These are phyloP conservation scores for Dryadomyces sulphureus DNA, from an alignment of 2,329 filamentous ascomycete genomes.

Conservation along the genomic window DNA sequence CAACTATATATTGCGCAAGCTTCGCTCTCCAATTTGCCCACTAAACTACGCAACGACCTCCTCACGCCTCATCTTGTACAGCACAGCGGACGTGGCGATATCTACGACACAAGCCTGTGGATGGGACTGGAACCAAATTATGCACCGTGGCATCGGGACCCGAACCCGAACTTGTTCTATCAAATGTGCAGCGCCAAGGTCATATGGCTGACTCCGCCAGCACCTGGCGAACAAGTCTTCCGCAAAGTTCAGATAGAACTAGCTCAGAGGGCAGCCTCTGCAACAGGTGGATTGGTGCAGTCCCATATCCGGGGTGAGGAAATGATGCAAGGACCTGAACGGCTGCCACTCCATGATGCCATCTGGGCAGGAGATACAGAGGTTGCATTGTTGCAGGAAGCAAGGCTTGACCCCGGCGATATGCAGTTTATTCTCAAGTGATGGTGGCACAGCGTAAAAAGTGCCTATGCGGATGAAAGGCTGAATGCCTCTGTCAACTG, in stretches of 20 bases:
- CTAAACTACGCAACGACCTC: constrained; percentile 45
- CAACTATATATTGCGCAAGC: constrained; percentile 81
- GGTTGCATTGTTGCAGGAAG: constrained; percentile 26
- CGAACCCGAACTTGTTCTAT: constrained; percentile 84
- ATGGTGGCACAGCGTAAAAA: constrained; percentile 78
- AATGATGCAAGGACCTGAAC: constrained; percentile 81
- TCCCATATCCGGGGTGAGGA: constrained; percentile 56
- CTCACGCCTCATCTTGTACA: constrained; percentile 51
- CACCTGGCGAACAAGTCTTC: constrained; percentile 50
- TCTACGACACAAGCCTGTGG: constrained; percentile 85
- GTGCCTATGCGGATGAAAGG: constrained; percentile 29
- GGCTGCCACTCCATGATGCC: constrained; percentile 45
- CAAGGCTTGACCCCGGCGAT: constrained; percentile 48
- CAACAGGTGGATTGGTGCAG: constrained; percentile 14
- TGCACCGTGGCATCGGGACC: constrained; percentile 82
- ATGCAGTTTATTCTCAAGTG: constrained; percentile 65
- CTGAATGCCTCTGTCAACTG: constrained; percentile 47
- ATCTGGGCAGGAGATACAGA: constrained; percentile 44
- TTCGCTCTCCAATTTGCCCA: constrained; percentile 53
- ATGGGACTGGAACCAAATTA: constrained; percentile 75
- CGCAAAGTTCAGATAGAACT: constrained; percentile 28
- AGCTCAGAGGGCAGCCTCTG: constrained; percentile 9
- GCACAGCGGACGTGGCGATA: constrained; percentile 55
- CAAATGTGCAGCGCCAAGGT: constrained; percentile 63
- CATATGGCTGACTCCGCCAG: constrained; percentile 56